Percentiles rank a stretch among this genome's conserved stretches.
Evolutionary conservation across 345 rosid species (phyloP).

Genomic region (Syzygium grande): DNA sequence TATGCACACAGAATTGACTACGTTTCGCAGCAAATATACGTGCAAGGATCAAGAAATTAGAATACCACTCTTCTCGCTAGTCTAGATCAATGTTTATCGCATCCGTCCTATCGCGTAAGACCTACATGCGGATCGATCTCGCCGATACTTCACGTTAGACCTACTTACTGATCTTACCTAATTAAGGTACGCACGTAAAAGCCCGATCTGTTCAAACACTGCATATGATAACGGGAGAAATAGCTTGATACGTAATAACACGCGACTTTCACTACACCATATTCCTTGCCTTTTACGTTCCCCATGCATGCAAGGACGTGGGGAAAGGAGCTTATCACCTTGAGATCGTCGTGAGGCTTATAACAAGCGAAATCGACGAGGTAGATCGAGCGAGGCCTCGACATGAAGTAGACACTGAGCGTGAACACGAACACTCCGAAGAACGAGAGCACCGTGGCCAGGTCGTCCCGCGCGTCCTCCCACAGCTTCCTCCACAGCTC

Average conservation of each 20-base stretch:
- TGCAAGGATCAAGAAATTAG: background rate
- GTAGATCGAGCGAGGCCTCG: constrained; percentile 78
- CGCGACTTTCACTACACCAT: background rate
- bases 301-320: background rate
- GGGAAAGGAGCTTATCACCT: constrained; percentile 28
- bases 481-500: constrained; percentile 80
- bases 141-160: background rate
- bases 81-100: background rate
- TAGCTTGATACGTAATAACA: background rate
- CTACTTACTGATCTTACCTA: background rate
- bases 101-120: background rate
- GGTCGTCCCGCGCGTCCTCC: constrained; percentile 70
- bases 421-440: constrained; percentile 64
- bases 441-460: constrained; percentile 61
- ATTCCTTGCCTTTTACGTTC: background rate
- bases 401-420: constrained; percentile 65
- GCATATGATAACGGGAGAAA: background rate
- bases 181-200: background rate
- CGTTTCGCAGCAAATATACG: background rate
- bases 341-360: constrained; percentile 67
- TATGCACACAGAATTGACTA: background rate
- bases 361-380: constrained; percentile 82
- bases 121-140: background rate
- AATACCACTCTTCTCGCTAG: background rate
- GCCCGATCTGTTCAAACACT: background rate